Conservation (phyloP, 2,329 filamentous ascomycete species). For the Colletotrichum spaethianum region DNA sequence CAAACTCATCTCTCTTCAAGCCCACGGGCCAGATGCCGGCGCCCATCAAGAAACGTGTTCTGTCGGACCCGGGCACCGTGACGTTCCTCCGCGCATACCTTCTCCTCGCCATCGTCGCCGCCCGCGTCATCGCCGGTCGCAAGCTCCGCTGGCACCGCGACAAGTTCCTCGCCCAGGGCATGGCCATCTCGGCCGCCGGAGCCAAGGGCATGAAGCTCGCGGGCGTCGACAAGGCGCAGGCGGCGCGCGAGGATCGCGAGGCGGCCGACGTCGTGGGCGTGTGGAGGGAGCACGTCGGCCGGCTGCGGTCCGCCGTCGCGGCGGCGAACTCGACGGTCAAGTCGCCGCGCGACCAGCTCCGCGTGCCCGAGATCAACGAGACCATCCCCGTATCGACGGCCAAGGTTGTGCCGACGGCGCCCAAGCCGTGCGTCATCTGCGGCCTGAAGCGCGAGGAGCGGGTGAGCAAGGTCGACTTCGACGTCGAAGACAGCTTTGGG, state of each 20-base stretch:
- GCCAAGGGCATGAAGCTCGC: slow-evolving; percentile 93
- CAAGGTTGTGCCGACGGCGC: slow-evolving; percentile 81
- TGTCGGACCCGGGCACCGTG: slow-evolving; percentile 73
- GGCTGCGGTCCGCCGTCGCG: slow-evolving; percentile 80
- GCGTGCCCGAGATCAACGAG: slow-evolving; percentile 80
- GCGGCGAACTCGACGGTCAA: slow-evolving; percentile 68
- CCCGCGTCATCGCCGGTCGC: slow-evolving; percentile 86
- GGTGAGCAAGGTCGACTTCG: slow-evolving; percentile 79
- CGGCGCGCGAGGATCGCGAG: slow-evolving; percentile 87
- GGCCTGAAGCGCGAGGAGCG: slow-evolving; percentile 91
- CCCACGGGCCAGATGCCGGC: slow-evolving; percentile 71
- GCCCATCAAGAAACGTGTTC: slow-evolving; percentile 71
- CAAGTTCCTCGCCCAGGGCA: slow-evolving; percentile 85
- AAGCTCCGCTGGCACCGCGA: slow-evolving; percentile 94
- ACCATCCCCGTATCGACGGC: slow-evolving; percentile 77
- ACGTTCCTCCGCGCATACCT: slow-evolving; percentile 77
- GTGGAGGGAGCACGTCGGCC: slow-evolving; percentile 83
- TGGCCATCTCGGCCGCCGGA: slow-evolving; percentile 85
- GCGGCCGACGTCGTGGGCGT: slow-evolving; percentile 80
- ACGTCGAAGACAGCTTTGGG: slow-evolving; percentile 90
- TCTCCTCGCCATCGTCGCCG: slow-evolving; percentile 75
- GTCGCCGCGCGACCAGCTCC: slow-evolving; percentile 53
- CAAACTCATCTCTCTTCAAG: slow-evolving; percentile 75
- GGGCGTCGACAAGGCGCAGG: slow-evolving; percentile 86
- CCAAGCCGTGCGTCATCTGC: slow-evolving; percentile 86